These are phyloP conservation scores for Gossypium anomalum DNA, from an alignment of 345 rosid species.

Conservation along the genomic window DNA sequence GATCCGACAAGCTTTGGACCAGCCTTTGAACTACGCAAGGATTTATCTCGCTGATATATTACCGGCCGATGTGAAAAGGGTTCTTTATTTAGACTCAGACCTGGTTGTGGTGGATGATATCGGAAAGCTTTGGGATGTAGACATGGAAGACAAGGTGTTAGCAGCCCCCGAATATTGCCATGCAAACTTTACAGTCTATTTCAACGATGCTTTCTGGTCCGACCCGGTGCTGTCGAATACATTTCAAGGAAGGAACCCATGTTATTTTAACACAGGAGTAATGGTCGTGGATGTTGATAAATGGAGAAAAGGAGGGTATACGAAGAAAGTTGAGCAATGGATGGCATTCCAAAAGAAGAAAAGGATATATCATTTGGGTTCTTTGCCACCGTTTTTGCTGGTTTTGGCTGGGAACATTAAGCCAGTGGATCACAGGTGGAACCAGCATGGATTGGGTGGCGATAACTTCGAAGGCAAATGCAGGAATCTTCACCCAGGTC, in stretches of 20 bases:
- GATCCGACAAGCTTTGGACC: constrained; percentile 55
- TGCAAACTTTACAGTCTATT: constrained; percentile 51
- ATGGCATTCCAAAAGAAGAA: constrained; percentile 48
- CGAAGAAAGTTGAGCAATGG: constrained; percentile 53
- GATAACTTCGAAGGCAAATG: constrained; percentile 61
- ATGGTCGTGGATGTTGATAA: constrained; percentile 57
- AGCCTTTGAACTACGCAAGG: constrained; percentile 64
- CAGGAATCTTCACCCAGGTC: constrained; percentile 63
- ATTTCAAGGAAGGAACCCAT: constrained; percentile 47
- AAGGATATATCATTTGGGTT: constrained; percentile 63
- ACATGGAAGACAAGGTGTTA: constrained; percentile 48
- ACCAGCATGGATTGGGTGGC: constrained; percentile 69
- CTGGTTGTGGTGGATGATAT: constrained; percentile 59
- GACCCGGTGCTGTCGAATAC: constrained; percentile 35
- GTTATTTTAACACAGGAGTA: constrained; percentile 70
- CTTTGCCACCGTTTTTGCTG: constrained; percentile 59
- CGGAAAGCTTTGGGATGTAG: constrained; percentile 44
- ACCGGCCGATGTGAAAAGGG: constrained; percentile 30
- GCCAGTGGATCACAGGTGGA: constrained; percentile 64
- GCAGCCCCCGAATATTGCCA: constrained; percentile 72
- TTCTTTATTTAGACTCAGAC: constrained; percentile 64
- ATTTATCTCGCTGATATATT: constrained; percentile 61
- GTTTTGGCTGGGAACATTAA: constrained; percentile 59
- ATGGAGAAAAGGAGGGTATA: constrained; percentile 53
- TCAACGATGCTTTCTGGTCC: constrained; percentile 49